phyloP scores from a whole-genome alignment of 1,284 basidiomycete species.

The Ustilago tritici region DNA sequence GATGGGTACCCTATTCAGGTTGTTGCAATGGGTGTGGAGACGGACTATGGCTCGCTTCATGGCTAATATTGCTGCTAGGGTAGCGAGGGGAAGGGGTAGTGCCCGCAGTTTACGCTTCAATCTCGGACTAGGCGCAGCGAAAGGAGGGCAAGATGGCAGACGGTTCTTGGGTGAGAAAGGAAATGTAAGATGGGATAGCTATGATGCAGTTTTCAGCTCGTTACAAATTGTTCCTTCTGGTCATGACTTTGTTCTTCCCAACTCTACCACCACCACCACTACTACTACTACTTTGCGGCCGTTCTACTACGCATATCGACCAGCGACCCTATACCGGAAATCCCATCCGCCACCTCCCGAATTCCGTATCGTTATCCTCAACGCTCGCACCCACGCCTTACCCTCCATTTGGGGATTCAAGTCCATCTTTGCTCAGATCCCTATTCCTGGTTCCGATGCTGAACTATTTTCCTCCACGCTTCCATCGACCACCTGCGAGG shows the following conservation, averaged over 20 bases:
- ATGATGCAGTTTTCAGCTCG: constrained; percentile 43
- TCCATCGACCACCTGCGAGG: background rate
- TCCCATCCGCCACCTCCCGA: constrained; percentile 83
- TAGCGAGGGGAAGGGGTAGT: background rate
- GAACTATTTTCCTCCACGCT: constrained; percentile 23
- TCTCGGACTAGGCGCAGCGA: constrained; percentile 3
- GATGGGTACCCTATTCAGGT: background rate
- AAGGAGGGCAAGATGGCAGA: constrained; percentile 17
- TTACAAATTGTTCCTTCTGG: constrained; percentile 83
- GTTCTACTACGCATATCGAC: constrained; percentile 94
- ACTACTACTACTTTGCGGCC: constrained; percentile 62
- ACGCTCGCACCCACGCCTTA: constrained; percentile 49
- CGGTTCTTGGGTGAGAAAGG: constrained; percentile 28
- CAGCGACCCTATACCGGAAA: constrained; percentile 84
- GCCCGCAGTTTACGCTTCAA: constrained; percentile 5
- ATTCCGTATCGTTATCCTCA: constrained; percentile 82
- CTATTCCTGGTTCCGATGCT: constrained; percentile 44
- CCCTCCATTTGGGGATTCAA: constrained; percentile 53
- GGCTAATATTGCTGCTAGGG: background rate
- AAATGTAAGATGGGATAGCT: constrained; percentile 31
- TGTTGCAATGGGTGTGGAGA: background rate
- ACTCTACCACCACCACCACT: constrained; percentile 6
- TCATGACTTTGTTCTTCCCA: constrained; percentile 70
- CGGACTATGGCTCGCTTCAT: constrained; percentile 12
- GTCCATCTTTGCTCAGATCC: constrained; percentile 57